phyloP scores from a whole-genome alignment of 2,329 filamentous ascomycete genomes.

The Colletotrichum incanum region DNA sequence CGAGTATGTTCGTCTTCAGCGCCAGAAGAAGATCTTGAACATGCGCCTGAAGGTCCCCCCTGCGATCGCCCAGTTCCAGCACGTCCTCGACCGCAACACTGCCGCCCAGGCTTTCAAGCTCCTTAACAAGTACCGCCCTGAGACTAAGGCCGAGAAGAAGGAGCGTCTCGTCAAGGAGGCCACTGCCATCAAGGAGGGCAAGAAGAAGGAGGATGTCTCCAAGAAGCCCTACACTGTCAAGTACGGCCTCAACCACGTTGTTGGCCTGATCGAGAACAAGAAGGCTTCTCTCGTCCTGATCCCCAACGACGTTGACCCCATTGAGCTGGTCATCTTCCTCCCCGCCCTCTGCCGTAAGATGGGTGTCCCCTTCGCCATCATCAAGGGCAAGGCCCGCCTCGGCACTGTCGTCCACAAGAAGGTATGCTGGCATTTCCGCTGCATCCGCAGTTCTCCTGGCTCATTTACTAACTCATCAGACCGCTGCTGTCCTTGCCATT shows the following conservation, averaged over 20 bases:
- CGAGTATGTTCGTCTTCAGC: conserved; percentile 98
- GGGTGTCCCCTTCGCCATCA: conserved; percentile 98
- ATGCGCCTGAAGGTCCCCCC: conserved; percentile 99
- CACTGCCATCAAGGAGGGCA: conserved; percentile 96
- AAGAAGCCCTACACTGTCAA: conserved; percentile 99
- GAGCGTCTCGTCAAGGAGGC: conserved; percentile 99
- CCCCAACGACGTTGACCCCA: conserved; percentile 99
- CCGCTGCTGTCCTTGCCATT: conserved; percentile 93
- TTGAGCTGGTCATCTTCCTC: conserved; percentile 99
- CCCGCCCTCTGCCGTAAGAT: conserved; percentile 99
- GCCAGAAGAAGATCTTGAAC: conserved; percentile 95
- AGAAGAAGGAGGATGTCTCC: conserved; percentile 99
- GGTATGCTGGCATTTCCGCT: conserved; percentile 65
- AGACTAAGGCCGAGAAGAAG: conserved; percentile 99
- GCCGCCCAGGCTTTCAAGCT: conserved; percentile 98
- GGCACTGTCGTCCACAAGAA: conserved; percentile 99
- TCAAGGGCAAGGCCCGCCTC: conserved; percentile 99
- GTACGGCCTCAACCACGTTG: conserved; percentile 99
- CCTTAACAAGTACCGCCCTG: conserved; percentile 99
- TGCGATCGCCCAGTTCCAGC: conserved; percentile 97
- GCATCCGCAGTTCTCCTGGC: neutral
- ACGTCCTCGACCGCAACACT: conserved; percentile 96
- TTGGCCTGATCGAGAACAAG: conserved; percentile 98
- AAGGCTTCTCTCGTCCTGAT: conserved; percentile 99
- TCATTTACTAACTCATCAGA: conserved; percentile 71